These are phyloP conservation scores for Boletellus sp. DNA, from an alignment of 768 basidiomycete genomes.

Conservation along the genomic window DNA sequence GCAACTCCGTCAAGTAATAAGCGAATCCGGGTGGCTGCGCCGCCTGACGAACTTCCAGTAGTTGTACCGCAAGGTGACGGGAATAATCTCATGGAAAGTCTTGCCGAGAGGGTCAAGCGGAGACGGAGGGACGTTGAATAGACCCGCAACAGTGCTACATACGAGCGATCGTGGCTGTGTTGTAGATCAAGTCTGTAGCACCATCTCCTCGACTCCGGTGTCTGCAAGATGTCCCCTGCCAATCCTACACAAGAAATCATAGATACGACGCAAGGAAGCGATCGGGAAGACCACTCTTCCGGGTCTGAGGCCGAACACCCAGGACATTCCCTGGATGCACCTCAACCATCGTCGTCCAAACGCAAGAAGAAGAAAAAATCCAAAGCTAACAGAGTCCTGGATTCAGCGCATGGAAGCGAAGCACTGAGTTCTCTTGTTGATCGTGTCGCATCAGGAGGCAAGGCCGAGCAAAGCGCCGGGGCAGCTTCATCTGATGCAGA, in stretches of 20 bases:
- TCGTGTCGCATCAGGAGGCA: slow-evolving; percentile 62
- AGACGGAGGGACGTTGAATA: slow-evolving; percentile 26
- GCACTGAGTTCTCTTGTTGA: slow-evolving; percentile 64
- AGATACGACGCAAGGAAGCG: slow-evolving; percentile 35
- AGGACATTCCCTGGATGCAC: slow-evolving; percentile 10
- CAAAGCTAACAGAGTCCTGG: slow-evolving; percentile 54
- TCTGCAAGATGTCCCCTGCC: slow-evolving; percentile 33
- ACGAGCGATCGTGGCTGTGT: slow-evolving; percentile 17
- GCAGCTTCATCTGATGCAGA: slow-evolving; percentile 53
- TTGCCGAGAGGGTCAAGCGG: slow-evolving; percentile 43
- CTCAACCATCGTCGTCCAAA: slow-evolving; percentile 38
- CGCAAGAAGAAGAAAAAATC: slow-evolving; percentile 92
- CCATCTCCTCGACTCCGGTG: neutral
- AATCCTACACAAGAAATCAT: slow-evolving; percentile 41
- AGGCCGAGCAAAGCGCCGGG: slow-evolving; percentile 48
- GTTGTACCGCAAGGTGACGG: neutral
- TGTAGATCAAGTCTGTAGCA: neutral
- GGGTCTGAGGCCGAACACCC: slow-evolving; percentile 30
- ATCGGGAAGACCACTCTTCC: slow-evolving; percentile 32
- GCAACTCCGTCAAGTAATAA: slow-evolving; percentile 36
- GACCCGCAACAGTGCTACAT: too few species aligned
- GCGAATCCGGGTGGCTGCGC: slow-evolving; percentile 20
- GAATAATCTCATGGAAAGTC: slow-evolving; percentile 11
- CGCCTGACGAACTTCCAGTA: slow-evolving; percentile 11
- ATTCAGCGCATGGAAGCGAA: slow-evolving; percentile 46